phyloP scores from a whole-genome alignment of 2,329 filamentous ascomycete species.

The Chaetoscypha palmicola region DNA sequence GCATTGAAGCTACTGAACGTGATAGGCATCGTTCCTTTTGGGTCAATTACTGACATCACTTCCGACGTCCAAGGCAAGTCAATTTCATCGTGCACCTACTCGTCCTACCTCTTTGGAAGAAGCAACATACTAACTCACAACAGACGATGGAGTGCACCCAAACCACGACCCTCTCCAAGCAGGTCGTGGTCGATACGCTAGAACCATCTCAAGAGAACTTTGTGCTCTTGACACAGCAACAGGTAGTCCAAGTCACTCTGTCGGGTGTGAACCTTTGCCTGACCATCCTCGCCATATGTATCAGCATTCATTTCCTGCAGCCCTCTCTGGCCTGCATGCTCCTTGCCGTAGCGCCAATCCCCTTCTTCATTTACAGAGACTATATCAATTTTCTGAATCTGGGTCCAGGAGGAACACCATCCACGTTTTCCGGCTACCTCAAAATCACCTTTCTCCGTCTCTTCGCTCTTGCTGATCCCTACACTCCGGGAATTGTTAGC shows the following conservation, averaged over 20 bases:
- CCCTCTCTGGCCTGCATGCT: slow-evolving; percentile 42
- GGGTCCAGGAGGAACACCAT: slow-evolving; percentile 73
- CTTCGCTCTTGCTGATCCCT: slow-evolving; percentile 65
- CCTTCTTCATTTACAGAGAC: slow-evolving; percentile 54
- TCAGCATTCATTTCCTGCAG: slow-evolving; percentile 46
- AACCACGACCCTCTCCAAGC: slow-evolving; percentile 13
- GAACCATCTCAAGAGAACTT: slow-evolving; percentile 16
- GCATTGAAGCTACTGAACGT: slow-evolving; percentile 26
- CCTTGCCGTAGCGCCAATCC: slow-evolving; percentile 42
- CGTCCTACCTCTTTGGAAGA: too few relatives aligned
- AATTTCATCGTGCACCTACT: too few relatives aligned
- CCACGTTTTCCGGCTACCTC: slow-evolving; percentile 65
- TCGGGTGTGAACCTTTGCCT: slow-evolving; percentile 31
- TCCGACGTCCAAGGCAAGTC: too few relatives aligned
- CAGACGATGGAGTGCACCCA: slow-evolving; percentile 15
- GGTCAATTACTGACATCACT: slow-evolving; percentile 79
- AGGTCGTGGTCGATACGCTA: slow-evolving; percentile 14
- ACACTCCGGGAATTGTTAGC: slow-evolving; percentile 48
- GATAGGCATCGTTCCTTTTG: slow-evolving; percentile 17
- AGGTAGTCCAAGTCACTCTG: slow-evolving; percentile 26
- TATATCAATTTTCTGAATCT: slow-evolving; percentile 70
- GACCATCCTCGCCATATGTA: slow-evolving; percentile 45
- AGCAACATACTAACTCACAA: slow-evolving; percentile 46
- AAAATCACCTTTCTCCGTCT: slow-evolving; percentile 66
- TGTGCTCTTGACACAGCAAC: slow-evolving; percentile 22